A percentile compares a stretch with the other conserved stretches of the same genome.
Conservation (phyloP, 2,329 filamentous ascomycete genomes). For the Xylariaceae sp. region DNA sequence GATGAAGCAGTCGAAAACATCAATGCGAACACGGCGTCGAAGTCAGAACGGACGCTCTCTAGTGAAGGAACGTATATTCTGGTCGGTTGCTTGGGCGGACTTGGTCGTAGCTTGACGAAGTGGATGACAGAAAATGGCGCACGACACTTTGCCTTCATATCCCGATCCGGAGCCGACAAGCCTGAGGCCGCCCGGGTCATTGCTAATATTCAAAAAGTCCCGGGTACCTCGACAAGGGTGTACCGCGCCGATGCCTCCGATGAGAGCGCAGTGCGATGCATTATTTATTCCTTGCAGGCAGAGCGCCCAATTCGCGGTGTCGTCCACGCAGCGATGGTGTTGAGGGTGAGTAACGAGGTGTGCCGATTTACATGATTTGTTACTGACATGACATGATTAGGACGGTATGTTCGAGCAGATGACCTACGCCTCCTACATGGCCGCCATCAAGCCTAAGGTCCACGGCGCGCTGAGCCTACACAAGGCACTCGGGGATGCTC, state of each 20-base stretch:
- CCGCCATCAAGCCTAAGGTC: constrained; percentile 16
- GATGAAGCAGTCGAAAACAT: background rate
- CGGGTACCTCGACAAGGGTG: constrained; percentile 7
- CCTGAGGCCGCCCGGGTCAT: constrained; percentile 22
- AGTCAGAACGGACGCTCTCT: constrained; percentile 9
- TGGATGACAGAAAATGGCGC: constrained; percentile 34
- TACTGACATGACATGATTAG: constrained; percentile 5
- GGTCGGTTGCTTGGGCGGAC: constrained; percentile 34
- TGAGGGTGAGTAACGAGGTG: constrained; percentile 5
- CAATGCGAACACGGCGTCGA: background rate
- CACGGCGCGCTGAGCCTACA: constrained; percentile 19
- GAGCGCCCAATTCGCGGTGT: constrained; percentile 24
- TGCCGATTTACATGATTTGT: background rate
- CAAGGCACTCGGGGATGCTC: constrained; percentile 7
- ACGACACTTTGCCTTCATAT: constrained; percentile 31
- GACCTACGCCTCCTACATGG: constrained; percentile 7
- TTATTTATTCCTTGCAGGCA: constrained; percentile 7
- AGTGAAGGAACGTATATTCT: constrained; percentile 28
- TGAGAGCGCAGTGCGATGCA: constrained; percentile 8
- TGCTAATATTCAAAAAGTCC: constrained; percentile 1
- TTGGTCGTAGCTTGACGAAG: constrained; percentile 32
- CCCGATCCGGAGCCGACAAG: constrained; percentile 27
- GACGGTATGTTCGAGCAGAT: constrained; percentile 19
- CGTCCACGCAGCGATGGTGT: constrained; percentile 27
- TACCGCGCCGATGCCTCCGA: constrained; percentile 11